Conservation (phyloP, 2,329 filamentous ascomycete species). For the Aspergillus floridensis region DNA sequence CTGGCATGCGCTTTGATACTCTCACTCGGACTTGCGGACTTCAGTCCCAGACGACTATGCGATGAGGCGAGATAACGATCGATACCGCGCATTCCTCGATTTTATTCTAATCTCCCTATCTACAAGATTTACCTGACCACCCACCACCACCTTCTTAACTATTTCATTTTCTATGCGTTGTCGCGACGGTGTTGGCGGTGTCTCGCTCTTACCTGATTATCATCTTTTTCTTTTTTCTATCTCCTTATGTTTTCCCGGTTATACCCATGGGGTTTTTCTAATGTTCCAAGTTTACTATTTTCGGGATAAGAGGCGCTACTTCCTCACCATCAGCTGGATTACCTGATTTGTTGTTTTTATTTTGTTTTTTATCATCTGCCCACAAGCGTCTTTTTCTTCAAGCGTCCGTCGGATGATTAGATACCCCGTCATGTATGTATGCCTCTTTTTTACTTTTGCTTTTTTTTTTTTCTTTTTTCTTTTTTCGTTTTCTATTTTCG, state of each 20-base stretch:
- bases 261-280: neutral
- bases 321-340: neutral
- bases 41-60: neutral
- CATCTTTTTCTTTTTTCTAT: neutral
- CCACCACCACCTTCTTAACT: slow-evolving; percentile 9
- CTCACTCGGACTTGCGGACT: neutral
- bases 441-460: neutral
- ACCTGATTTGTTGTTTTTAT: slow-evolving; percentile 5
- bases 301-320: neutral
- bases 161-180: slow-evolving; percentile 12
- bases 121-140: slow-evolving; percentile 4
- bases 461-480: neutral
- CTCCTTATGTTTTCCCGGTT: neutral
- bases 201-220: neutral
- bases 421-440: slow-evolving; percentile 24
- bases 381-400: slow-evolving; percentile 2
- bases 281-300: slow-evolving; percentile 2
- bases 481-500: slow-evolving; percentile 6
- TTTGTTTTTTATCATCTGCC: neutral
- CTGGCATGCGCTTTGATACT: slow-evolving; percentile 9
- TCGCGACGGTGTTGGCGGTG: slow-evolving; percentile 12
- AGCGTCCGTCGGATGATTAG: slow-evolving; percentile 13
- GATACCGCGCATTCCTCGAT: slow-evolving; percentile 6
- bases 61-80: neutral
- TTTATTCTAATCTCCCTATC: neutral